Evolutionary conservation across 2,329 filamentous ascomycete genomes (phyloP).

Genomic region (Colletotrichum tamarilloi): DNA sequence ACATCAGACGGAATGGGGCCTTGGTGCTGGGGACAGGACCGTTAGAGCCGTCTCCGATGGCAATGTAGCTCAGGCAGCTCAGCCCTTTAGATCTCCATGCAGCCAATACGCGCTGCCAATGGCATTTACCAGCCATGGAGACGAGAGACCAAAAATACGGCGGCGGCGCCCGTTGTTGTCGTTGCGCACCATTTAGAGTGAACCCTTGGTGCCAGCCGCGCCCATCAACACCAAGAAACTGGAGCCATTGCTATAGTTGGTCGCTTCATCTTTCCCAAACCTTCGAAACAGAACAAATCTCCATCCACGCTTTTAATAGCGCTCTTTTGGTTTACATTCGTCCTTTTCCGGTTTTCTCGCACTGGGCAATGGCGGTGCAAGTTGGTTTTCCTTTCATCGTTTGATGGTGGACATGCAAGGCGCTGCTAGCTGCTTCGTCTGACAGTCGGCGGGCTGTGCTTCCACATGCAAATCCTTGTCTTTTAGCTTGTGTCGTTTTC

Average conservation of each 20-base stretch:
- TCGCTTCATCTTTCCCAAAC: neutral
- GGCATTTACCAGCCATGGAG: slow-evolving; percentile 10
- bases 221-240: neutral
- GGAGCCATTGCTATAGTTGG: neutral
- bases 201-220: neutral
- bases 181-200: slow-evolving; percentile 14
- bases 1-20: slow-evolving; percentile 18
- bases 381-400: neutral
- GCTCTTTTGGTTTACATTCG: neutral
- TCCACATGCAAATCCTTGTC: slow-evolving; percentile 32
- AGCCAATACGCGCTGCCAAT: slow-evolving; percentile 7
- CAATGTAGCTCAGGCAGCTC: slow-evolving; percentile 13
- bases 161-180: neutral
- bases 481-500: neutral
- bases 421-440: slow-evolving; percentile 32
- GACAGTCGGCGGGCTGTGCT: slow-evolving; percentile 15
- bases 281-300: neutral
- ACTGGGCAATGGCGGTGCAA: neutral
- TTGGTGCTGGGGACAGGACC: slow-evolving; percentile 3
- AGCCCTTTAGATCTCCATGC: slow-evolving; percentile 15
- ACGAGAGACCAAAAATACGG: slow-evolving; percentile 1
- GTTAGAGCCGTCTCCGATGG: neutral
- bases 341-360: neutral
- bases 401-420: slow-evolving; percentile 6
- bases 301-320: neutral